A percentile compares a stretch with the other conserved stretches of the same genome.
These are phyloP conservation scores for Meyerozyma smithsonii DNA, from an alignment of 1,139 yeast species.

Conservation along the genomic window DNA sequence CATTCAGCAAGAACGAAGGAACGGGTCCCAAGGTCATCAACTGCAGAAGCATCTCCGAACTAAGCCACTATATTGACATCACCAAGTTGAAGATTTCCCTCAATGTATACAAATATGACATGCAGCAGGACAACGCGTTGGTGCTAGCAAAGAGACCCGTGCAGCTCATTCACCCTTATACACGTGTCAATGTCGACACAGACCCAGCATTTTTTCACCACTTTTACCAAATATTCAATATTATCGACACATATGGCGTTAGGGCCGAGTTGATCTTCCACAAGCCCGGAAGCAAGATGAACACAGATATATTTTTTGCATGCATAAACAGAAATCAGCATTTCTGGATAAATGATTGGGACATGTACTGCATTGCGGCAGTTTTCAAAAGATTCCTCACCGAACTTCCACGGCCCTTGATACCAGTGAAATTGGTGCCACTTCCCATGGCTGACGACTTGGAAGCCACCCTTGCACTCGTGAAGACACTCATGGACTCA, in stretches of 20 bases:
- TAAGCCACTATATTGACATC: conserved; percentile 66
- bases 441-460: conserved; percentile 47
- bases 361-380: conserved; percentile 53
- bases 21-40: conserved; percentile 31
- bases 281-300: conserved; percentile 53
- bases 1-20: conserved; percentile 18
- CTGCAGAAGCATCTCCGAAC: conserved; percentile 54
- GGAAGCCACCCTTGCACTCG: conserved; percentile 26
- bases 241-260: conserved; percentile 40
- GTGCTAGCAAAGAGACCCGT: conserved; percentile 16
- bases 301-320: conserved; percentile 45
- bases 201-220: conserved; percentile 38
- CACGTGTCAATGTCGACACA: conserved; percentile 16
- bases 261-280: conserved; percentile 48
- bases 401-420: conserved; percentile 41
- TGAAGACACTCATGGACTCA: conserved; percentile 10
- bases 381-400: conserved; percentile 45
- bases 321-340: conserved; percentile 53
- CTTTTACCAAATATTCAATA: conserved; percentile 46
- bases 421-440: conserved; percentile 37
- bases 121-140: conserved; percentile 24
- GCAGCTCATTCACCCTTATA: conserved; percentile 21
- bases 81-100: conserved; percentile 73
- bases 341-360: conserved; percentile 61
- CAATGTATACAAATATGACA: conserved; percentile 54